Evolutionary conservation across 2,329 filamentous ascomycete species (phyloP).

Genomic region (Trichoderma lentiforme): DNA sequence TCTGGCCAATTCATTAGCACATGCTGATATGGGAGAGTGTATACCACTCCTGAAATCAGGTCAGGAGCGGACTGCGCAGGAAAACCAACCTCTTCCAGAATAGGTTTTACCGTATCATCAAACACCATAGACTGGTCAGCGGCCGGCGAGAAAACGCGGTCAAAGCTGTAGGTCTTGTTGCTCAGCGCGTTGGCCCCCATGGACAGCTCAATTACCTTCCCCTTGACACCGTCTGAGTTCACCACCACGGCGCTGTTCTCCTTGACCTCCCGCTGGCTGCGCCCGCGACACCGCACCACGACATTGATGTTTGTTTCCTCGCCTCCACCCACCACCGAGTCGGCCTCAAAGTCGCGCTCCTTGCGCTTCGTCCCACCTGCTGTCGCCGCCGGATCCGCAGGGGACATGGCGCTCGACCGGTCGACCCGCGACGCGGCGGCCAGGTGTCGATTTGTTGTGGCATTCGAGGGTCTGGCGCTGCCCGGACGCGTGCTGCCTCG

Average conservation of each 20-base stretch:
- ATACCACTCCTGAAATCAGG: too few relatives aligned
- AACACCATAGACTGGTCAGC: constrained; percentile 93
- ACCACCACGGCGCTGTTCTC: constrained; percentile 96
- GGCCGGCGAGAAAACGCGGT: constrained; percentile 93
- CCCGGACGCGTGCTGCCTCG: constrained; percentile 27
- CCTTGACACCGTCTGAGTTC: constrained; percentile 81
- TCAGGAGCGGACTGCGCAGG: not conserved
- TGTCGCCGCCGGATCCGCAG: constrained; percentile 65
- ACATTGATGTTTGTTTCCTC: constrained; percentile 98
- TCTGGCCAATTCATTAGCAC: constrained; percentile 50
- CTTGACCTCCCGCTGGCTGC: constrained; percentile 85
- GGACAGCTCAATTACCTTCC: constrained; percentile 76
- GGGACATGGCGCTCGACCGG: constrained; percentile 57
- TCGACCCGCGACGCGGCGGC: constrained; percentile 26
- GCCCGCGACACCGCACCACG: constrained; percentile 88
- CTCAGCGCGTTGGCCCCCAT: constrained; percentile 91
- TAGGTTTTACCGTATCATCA: constrained; percentile 90
- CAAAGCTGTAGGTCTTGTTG: constrained; percentile 96
- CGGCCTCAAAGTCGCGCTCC: constrained; percentile 75
- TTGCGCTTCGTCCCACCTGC: constrained; percentile 73
- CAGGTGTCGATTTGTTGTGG: constrained; percentile 25
- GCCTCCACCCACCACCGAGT: constrained; percentile 43
- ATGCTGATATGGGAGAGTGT: not conserved
- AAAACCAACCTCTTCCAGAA: constrained; percentile 76
- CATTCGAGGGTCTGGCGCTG: constrained; percentile 23